phyloP scores from a whole-genome alignment of 129 eudicot genomes.

The Smallanthus sonchifolius region DNA sequence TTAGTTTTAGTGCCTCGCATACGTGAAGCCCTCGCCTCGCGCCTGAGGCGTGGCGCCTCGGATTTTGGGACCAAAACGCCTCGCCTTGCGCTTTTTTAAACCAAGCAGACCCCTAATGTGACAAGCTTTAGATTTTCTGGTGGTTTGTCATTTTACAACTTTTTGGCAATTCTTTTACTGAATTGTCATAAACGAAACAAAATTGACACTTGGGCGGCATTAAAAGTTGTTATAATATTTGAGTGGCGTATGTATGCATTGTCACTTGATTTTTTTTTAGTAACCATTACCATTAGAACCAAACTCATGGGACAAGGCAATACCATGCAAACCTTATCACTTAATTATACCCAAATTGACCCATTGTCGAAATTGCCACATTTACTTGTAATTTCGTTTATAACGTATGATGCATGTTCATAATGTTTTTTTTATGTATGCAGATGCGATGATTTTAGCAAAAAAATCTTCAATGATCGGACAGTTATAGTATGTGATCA shows the following conservation, averaged over 20 bases:
- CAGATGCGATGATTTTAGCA: slow-evolving; percentile 78
- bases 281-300: too few species aligned
- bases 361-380: not conserved
- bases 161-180: not conserved
- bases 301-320: too few species aligned
- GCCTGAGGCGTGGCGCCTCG: too few species aligned
- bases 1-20: too few species aligned
- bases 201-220: not conserved
- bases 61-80: too few species aligned
- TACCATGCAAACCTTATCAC: not conserved
- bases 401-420: slow-evolving; percentile 1
- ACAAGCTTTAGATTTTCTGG: not conserved
- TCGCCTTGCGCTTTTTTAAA: too few species aligned
- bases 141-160: too few species aligned
- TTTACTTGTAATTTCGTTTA: not conserved
- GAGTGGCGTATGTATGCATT: not conserved
- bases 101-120: too few species aligned
- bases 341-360: not conserved
- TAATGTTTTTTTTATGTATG: slow-evolving; percentile 6
- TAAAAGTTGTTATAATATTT: not conserved
- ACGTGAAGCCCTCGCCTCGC: too few species aligned
- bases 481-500: slow-evolving; percentile 96
- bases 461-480: slow-evolving; percentile 73
- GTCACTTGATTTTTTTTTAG: too few species aligned
- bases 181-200: not conserved